A percentile compares a stretch with the other conserved stretches of the same genome.
phyloP scores from a whole-genome alignment of 2,329 filamentous ascomycete genomes.

The Aspergillus hiratsukae region DNA sequence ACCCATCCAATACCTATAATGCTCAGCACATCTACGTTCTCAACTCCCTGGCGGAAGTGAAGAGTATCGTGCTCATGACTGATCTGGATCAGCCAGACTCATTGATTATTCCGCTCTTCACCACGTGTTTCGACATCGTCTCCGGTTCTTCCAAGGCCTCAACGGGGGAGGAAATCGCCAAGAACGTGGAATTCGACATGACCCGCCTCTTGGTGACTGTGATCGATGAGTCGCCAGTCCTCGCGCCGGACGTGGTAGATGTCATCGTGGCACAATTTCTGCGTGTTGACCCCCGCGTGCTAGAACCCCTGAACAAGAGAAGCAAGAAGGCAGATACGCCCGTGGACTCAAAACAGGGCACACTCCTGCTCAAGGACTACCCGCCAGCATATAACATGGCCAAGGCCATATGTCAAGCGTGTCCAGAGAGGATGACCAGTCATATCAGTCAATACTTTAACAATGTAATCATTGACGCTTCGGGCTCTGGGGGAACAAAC shows the following conservation, averaged over 20 bases:
- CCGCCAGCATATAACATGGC: slow-evolving; percentile 95
- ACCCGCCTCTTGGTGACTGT: slow-evolving; percentile 77
- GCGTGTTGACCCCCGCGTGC: slow-evolving; percentile 67
- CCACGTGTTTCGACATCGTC: slow-evolving; percentile 85
- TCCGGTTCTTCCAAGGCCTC: slow-evolving; percentile 70
- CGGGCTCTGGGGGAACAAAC: slow-evolving; percentile 55
- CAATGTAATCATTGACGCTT: slow-evolving; percentile 89
- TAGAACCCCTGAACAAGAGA: slow-evolving; percentile 51
- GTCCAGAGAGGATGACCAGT: slow-evolving; percentile 88
- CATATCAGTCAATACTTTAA: slow-evolving; percentile 96
- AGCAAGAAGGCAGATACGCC: slow-evolving; percentile 52
- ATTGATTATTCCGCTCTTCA: slow-evolving; percentile 77
- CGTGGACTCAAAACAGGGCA: slow-evolving; percentile 72
- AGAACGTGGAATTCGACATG: slow-evolving; percentile 92
- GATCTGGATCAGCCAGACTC: slow-evolving; percentile 80
- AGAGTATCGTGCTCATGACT: slow-evolving; percentile 87
- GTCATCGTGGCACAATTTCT: slow-evolving; percentile 94
- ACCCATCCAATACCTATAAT: slow-evolving; percentile 86
- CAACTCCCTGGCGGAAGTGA: slow-evolving; percentile 81
- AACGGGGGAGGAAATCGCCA: slow-evolving; percentile 76
- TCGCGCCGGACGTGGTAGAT: slow-evolving; percentile 81
- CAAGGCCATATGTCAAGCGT: slow-evolving; percentile 84
- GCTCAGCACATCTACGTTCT: slow-evolving; percentile 89
- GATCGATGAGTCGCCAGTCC: slow-evolving; percentile 75
- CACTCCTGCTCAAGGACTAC: slow-evolving; percentile 77